Evolutionary conservation across 2,329 filamentous ascomycete species (phyloP).

Genomic region (Diaporthe aspalathi): DNA sequence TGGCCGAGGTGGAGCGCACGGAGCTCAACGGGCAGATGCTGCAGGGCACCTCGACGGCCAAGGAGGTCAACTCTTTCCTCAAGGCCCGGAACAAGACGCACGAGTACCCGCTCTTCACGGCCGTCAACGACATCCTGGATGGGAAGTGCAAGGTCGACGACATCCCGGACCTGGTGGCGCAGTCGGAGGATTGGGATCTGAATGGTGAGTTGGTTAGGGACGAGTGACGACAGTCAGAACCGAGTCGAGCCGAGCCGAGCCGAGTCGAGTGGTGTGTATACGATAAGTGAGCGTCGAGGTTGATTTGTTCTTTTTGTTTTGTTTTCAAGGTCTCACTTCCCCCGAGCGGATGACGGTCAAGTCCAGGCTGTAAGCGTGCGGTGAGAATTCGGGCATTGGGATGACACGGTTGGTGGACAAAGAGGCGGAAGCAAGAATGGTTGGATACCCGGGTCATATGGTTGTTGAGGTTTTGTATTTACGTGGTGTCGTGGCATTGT

Average conservation of each 20-base stretch:
- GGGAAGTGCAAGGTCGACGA: constrained; percentile 82
- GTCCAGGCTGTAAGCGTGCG: constrained; percentile 1
- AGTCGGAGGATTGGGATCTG: constrained; percentile 40
- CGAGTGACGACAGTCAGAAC: not conserved
- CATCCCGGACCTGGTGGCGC: constrained; percentile 75
- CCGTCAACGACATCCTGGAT: constrained; percentile 84
- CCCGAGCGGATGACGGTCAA: constrained; percentile 9
- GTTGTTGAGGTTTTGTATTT: not conserved
- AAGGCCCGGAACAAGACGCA: constrained; percentile 80
- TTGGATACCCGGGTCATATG: not conserved
- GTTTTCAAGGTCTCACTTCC: constrained; percentile 16
- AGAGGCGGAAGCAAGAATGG: not conserved
- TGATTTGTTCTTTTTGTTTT: constrained; percentile 24
- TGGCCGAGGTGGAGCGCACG: constrained; percentile 87
- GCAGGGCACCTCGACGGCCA: constrained; percentile 91
- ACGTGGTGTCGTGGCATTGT: not conserved
- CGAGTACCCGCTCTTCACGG: constrained; percentile 93
- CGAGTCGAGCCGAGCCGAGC: too few species aligned
- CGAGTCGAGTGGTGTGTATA: not conserved
- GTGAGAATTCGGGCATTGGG: not conserved
- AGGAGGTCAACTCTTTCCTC: constrained; percentile 91
- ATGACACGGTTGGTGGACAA: too few species aligned
- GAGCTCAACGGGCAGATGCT: constrained; percentile 98
- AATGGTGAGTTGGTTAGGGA: constrained; percentile 30
- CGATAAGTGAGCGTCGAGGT: not conserved